Conservation (phyloP, 495 filamentous ascomycete species). For the Aspergillus taichungensis region DNA sequence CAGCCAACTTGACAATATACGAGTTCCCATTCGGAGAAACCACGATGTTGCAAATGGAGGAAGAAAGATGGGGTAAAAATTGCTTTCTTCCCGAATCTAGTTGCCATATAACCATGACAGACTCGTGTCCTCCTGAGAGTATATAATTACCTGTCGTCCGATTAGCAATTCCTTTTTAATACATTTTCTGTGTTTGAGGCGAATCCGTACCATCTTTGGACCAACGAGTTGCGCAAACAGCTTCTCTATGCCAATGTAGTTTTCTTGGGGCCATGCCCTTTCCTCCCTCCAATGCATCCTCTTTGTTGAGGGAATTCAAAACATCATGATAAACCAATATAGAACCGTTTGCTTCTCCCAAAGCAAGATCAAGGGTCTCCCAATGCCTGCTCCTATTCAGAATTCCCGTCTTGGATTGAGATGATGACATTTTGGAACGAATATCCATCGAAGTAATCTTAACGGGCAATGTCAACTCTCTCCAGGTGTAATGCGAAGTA, state of each 20-base stretch:
- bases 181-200: neutral
- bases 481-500: conserved; percentile 40
- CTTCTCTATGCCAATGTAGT: conserved; percentile 86
- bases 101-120: conserved; percentile 92
- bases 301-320: conserved; percentile 42
- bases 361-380: conserved; percentile 52
- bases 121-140: conserved; percentile 85
- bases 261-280: conserved; percentile 37
- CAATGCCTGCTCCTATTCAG: conserved; percentile 13
- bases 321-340: conserved; percentile 74
- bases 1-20: conserved; percentile 75
- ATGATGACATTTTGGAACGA: conserved; percentile 7
- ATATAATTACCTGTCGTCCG: conserved; percentile 73
- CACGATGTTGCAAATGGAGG: conserved; percentile 71
- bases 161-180: conserved; percentile 3
- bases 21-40: conserved; percentile 70
- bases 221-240: conserved; percentile 75
- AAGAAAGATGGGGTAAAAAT: conserved; percentile 78
- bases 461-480: conserved; percentile 32
- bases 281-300: conserved; percentile 24
- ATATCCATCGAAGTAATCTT: conserved; percentile 28
- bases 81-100: conserved; percentile 73
- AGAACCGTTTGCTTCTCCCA: conserved; percentile 65
- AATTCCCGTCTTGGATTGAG: conserved; percentile 25
- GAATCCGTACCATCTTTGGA: conserved; percentile 70